phyloP scores from a whole-genome alignment of 2,329 filamentous ascomycete genomes.

The Aspergillus terreus region DNA sequence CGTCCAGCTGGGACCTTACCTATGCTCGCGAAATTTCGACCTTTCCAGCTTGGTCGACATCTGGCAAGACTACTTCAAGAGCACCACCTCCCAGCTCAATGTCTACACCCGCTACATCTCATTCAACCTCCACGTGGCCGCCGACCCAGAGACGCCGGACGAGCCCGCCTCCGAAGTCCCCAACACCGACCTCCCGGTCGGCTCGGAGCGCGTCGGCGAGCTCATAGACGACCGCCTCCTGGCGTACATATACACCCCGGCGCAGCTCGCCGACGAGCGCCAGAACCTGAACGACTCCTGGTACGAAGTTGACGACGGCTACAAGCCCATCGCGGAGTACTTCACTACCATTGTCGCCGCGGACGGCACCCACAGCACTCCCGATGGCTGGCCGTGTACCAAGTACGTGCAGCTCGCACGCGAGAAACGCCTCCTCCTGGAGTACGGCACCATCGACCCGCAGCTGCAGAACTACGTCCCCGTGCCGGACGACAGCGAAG shows the following conservation, averaged over 20 bases:
- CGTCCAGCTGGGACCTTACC: conserved; percentile 49
- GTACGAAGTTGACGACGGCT: conserved; percentile 44
- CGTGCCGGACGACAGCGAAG: conserved; percentile 42
- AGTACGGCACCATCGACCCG: conserved; percentile 55
- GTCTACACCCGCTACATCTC: conserved; percentile 53
- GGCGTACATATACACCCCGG: conserved; percentile 53
- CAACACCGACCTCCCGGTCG: conserved; percentile 43
- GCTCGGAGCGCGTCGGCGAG: conserved; percentile 44
- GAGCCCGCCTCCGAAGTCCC: conserved; percentile 40
- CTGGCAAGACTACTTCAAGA: conserved; percentile 51
- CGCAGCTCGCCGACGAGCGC: conserved; percentile 49
- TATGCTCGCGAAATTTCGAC: conserved; percentile 54
- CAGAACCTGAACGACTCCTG: conserved; percentile 57
- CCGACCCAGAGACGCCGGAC: conserved; percentile 39
- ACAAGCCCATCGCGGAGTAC: conserved; percentile 51
- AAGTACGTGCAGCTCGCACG: conserved; percentile 54
- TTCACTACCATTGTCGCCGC: conserved; percentile 42
- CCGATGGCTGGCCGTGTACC: conserved; percentile 63
- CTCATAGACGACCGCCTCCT: conserved; percentile 48
- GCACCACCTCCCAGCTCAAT: conserved; percentile 53
- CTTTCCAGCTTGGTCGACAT: conserved; percentile 49
- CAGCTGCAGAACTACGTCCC: conserved; percentile 57
- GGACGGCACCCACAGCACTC: conserved; percentile 43
- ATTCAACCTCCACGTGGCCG: conserved; percentile 59
- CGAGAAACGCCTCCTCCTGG: conserved; percentile 52